Percentiles rank a stretch among this genome's conserved stretches.
Conservation (phyloP, 176 grass and related monocot species). For the Oryza meridionalis region DNA sequence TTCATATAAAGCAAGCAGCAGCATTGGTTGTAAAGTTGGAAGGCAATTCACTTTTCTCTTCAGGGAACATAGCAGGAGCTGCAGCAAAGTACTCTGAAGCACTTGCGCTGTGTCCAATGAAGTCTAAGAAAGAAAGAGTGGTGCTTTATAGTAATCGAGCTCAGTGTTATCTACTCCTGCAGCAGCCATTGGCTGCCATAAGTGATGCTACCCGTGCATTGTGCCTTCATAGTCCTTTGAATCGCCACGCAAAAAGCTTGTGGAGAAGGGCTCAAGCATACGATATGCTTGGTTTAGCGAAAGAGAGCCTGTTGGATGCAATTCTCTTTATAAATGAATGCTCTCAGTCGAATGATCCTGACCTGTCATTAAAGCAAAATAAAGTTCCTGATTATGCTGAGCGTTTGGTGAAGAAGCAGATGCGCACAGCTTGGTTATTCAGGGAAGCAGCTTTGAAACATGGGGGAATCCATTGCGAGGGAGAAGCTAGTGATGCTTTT, state of each 20-base stretch:
- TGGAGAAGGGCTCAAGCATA: constrained; percentile 99
- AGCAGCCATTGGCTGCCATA: constrained; percentile 88
- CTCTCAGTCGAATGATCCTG: constrained; percentile 85
- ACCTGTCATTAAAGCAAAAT: constrained; percentile 87
- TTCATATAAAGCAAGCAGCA: constrained; percentile 97
- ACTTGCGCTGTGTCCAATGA: constrained; percentile 87
- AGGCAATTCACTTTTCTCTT: constrained; percentile 98
- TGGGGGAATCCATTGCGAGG: constrained; percentile 73
- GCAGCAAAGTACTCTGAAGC: constrained; percentile 96
- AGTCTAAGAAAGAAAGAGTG: constrained; percentile 98
- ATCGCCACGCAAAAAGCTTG: constrained; percentile 93
- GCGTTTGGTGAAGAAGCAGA: constrained; percentile 94
- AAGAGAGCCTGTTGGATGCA: constrained; percentile 96
- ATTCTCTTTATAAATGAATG: constrained; percentile 98
- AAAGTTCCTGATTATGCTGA: constrained; percentile 99
- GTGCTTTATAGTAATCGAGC: constrained; percentile 96
- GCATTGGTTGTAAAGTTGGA: constrained; percentile 97
- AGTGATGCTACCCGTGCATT: constrained; percentile 89
- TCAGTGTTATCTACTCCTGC: constrained; percentile 95
- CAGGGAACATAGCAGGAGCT: constrained; percentile 89
- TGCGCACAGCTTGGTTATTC: constrained; percentile 95
- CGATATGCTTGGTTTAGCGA: constrained; percentile 96
- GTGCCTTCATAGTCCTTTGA: constrained; percentile 85
- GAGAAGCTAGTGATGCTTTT: constrained; percentile 71
- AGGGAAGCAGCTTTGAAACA: constrained; percentile 92